Conservation (phyloP, 441 rosid genomes). For the Hura crepitans region DNA sequence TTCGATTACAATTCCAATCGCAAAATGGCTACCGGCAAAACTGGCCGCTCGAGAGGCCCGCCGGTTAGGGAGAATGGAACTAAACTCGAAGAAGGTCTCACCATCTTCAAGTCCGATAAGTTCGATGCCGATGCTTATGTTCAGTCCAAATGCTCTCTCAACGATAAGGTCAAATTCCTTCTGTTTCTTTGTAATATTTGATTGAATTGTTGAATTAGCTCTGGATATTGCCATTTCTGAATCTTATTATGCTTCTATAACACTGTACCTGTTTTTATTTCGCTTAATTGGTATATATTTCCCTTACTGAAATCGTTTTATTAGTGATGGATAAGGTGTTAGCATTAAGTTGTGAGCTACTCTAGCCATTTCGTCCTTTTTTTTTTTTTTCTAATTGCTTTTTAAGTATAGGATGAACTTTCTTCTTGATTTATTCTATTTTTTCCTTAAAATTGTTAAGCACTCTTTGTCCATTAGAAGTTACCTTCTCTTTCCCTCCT, state of each 20-base stretch:
- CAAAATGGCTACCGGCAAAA: constrained; percentile 61
- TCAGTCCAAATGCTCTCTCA: constrained; percentile 89
- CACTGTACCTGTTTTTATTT: too few species aligned
- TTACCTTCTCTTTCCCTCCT: background rate
- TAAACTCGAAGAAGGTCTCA: constrained; percentile 76
- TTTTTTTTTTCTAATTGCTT: background rate
- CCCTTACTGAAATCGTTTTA: too few species aligned
- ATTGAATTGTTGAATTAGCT: background rate
- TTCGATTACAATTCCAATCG: background rate
- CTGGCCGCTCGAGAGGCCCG: constrained; percentile 56
- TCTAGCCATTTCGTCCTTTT: background rate
- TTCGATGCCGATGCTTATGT: constrained; percentile 89
- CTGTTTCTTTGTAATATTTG: background rate
- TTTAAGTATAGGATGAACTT: too few species aligned
- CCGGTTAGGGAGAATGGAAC: constrained; percentile 67
- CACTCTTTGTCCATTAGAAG: background rate
- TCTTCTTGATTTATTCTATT: background rate
- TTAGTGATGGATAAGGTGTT: too few species aligned
- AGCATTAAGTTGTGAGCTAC: too few species aligned
- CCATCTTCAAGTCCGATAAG: constrained; percentile 78
- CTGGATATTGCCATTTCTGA: background rate
- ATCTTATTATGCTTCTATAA: background rate
- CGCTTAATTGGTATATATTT: too few species aligned
- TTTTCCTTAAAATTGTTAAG: background rate
- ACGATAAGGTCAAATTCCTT: constrained; percentile 63